These are phyloP conservation scores for Phytophthora kernoviae DNA, from an alignment of 352 stramenopile species.

Conservation along the genomic window DNA sequence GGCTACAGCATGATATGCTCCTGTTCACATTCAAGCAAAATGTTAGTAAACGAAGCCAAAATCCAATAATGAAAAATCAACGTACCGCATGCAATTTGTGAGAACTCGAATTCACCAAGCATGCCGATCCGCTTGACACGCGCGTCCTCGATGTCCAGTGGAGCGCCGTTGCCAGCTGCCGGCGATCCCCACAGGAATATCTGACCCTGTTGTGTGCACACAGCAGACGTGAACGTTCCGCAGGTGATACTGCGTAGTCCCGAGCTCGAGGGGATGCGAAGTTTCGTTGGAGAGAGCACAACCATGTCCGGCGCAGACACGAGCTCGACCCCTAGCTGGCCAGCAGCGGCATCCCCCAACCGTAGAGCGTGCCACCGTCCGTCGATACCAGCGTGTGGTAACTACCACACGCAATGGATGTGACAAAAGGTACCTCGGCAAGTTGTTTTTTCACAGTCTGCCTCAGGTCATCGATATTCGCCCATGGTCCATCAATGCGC, in stretches of 20 bases:
- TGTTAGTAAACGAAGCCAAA: neutral
- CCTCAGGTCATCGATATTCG: slow-evolving; percentile 10
- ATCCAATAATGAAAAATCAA: slow-evolving; percentile 3
- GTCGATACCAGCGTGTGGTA: slow-evolving; percentile 78
- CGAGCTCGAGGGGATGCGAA: slow-evolving; percentile 31
- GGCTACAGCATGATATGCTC: slow-evolving; percentile 68
- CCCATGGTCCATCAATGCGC: slow-evolving; percentile 44
- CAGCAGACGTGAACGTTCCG: slow-evolving; percentile 67
- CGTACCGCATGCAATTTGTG: slow-evolving; percentile 67
- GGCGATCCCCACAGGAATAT: slow-evolving; percentile 79
- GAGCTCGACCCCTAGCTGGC: slow-evolving; percentile 64
- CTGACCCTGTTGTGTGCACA: slow-evolving; percentile 54
- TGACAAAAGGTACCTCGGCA: slow-evolving; percentile 13
- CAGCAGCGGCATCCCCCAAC: slow-evolving; percentile 81
- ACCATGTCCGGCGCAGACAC: slow-evolving; percentile 59
- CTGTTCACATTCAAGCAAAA: slow-evolving; percentile 30
- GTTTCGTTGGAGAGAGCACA: slow-evolving; percentile 50
- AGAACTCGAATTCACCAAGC: slow-evolving; percentile 52
- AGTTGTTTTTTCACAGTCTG: slow-evolving; percentile 12
- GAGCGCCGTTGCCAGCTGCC: slow-evolving; percentile 67
- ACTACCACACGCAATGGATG: slow-evolving; percentile 64
- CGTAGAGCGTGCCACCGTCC: slow-evolving; percentile 58
- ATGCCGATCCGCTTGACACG: slow-evolving; percentile 46
- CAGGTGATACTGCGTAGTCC: slow-evolving; percentile 55
- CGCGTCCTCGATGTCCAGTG: slow-evolving; percentile 57